Evolutionary conservation across 345 rosid species (phyloP), one percentile per base, ranked within the genome.

Genomic region (Microcos paniculata): DNA sequence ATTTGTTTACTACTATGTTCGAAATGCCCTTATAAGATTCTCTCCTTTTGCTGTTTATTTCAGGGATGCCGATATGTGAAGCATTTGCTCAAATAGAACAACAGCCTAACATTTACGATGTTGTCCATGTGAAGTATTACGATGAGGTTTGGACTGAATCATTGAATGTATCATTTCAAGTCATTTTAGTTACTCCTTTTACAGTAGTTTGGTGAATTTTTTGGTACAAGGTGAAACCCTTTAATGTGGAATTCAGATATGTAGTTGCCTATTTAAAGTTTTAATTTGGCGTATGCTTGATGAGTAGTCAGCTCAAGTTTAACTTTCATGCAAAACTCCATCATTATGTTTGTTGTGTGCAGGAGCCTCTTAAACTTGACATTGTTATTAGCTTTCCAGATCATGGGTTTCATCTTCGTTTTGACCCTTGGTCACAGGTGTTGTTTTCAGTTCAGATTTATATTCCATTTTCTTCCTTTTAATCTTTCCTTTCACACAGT

Each of bases 341-440:
- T 80, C 30, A 48, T 74, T 23, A 42, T 23, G 57, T 0, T 21
- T 24, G 33, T 82, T 79, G 62, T 45, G 8, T 10, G 52, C 81
- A 96, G 99, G 98, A 96, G 80, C 98, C 99, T 64, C 83, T 96
- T 38, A 93, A 92, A 72, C 74, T 93, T 56, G 99, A 96, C 81
- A 84, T 93, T n/a, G 94, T 96, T 45, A 90, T 96, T 63, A 90
- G 99, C 86, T 91, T 93, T 80, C 99, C 98, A 0, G 99, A 96
- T 83, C 98, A 96, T 65, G 99, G 99, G 2, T 96, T 96, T 82
- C 98, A 96, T 80, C 93, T 96, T 48, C 89, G 98, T 5, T 96
- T 96, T 76, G 99, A 96, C 86, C 94, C 99, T 42, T 93, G 94
- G 97, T 93, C 99, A n/a, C 99, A 96, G 94, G 99, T 93, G 77